Percentiles rank a stretch among this genome's conserved stretches.
These are phyloP conservation scores for Solanum peruvianum DNA, from an alignment of 257 asterid genomes.

Conservation along the genomic window DNA sequence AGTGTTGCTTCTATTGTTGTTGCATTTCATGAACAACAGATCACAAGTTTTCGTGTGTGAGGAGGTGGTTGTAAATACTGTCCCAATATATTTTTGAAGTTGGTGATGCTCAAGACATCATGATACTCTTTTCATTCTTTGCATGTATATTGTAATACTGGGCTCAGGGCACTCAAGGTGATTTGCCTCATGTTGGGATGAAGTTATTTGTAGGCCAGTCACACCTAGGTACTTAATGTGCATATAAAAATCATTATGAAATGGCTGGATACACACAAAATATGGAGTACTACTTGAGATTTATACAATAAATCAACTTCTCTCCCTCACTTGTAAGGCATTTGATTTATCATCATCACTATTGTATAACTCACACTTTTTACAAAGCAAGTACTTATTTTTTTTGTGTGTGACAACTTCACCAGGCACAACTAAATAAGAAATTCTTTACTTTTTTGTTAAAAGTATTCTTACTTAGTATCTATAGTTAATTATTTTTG, in stretches of 20 bases:
- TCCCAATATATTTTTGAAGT: too few species aligned
- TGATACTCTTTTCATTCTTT: too few species aligned
- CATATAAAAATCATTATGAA: background rate
- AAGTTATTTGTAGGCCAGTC: background rate
- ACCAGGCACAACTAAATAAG: too few species aligned
- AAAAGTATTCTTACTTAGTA: too few species aligned
- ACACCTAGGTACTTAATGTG: background rate
- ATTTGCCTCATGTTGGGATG: background rate
- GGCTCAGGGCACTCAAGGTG: background rate
- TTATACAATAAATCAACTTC: background rate
- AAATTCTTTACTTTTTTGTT: too few species aligned
- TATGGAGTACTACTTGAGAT: background rate
- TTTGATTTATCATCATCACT: background rate
- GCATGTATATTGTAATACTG: too few species aligned
- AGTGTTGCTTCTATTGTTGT: background rate
- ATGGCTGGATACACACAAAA: background rate
- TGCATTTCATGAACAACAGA: background rate
- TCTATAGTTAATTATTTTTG: too few species aligned
- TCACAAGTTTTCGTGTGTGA: too few species aligned
- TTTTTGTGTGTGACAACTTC: too few species aligned
- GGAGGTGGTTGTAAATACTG: too few species aligned
- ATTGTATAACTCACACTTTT: background rate
- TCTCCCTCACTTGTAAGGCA: background rate
- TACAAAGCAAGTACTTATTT: too few species aligned
- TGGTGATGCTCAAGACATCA: too few species aligned